phyloP scores from a whole-genome alignment of 108 stramenopile species.

The Nannochloropsis oceanica region DNA sequence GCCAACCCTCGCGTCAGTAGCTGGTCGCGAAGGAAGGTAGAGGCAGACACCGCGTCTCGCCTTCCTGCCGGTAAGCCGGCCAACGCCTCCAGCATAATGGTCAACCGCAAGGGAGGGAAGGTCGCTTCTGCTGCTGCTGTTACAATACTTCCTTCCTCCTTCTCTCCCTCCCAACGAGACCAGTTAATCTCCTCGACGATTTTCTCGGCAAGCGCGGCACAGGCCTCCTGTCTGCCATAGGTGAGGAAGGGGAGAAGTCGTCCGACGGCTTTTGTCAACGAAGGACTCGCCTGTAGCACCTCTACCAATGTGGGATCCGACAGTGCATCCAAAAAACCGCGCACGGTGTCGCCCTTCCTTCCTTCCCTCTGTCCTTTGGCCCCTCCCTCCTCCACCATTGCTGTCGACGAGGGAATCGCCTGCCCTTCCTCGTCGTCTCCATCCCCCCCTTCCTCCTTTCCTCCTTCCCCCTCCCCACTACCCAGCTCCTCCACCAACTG shows the following conservation, averaged over 20 bases:
- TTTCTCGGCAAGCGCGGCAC: slow-evolving; percentile 6
- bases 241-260: slow-evolving; percentile 29
- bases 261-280: slow-evolving; percentile 18
- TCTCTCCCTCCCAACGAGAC: not conserved
- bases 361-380: not conserved
- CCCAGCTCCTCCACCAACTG: not conserved
- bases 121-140: not conserved
- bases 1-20: not conserved
- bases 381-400: not conserved
- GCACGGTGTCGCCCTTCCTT: not conserved
- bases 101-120: not conserved
- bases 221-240: slow-evolving; percentile 13
- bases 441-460: not conserved
- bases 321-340: not conserved
- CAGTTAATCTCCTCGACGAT: slow-evolving; percentile 3
- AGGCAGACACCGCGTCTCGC: not conserved
- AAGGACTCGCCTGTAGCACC: slow-evolving; percentile 9
- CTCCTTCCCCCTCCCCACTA: not conserved
- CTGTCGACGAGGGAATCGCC: not conserved
- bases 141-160: not conserved
- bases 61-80: not conserved
- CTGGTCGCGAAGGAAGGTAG: not conserved
- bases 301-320: slow-evolving; percentile 17
- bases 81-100: not conserved
- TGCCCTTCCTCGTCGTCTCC: not conserved